Conservation (phyloP, 176 grass and related monocot species). For the Luzula sylvatica region DNA sequence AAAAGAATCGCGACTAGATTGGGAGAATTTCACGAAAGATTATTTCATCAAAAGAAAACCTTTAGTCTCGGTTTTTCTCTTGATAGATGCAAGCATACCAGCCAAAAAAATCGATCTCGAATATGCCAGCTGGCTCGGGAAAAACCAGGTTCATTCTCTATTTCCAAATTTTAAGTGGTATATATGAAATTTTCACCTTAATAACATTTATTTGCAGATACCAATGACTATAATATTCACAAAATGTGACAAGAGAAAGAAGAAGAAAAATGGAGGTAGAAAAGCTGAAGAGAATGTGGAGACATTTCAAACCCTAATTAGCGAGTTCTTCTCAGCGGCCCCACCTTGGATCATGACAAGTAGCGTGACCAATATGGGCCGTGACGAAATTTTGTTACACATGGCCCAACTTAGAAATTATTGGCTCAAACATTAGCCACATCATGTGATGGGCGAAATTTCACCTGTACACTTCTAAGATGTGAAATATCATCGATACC, state of each 20-base stretch:
- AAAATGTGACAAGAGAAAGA: constrained; percentile 95
- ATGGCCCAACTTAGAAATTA: constrained; percentile 96
- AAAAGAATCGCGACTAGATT: constrained; percentile 62
- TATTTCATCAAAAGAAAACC: constrained; percentile 64
- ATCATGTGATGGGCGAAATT: not conserved
- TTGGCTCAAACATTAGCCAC: constrained; percentile 71
- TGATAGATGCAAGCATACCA: constrained; percentile 97
- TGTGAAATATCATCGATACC: too few species aligned
- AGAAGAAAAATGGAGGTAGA: constrained; percentile 87
- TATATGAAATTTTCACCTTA: constrained; percentile 5
- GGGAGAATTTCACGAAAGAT: constrained; percentile 86
- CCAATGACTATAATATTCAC: constrained; percentile 96
- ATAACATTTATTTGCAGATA: constrained; percentile 45
- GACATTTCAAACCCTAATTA: constrained; percentile 58
- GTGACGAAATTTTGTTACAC: constrained; percentile 94
- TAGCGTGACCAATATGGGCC: constrained; percentile 73
- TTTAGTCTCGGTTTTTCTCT: constrained; percentile 83
- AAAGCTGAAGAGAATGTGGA: constrained; percentile 86
- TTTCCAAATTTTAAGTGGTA: too few species aligned
- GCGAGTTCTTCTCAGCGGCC: constrained; percentile 63
- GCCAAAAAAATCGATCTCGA: constrained; percentile 98
- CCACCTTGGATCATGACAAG: constrained; percentile 99
- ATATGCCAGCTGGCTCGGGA: constrained; percentile 95
- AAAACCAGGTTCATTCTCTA: constrained; percentile 49
- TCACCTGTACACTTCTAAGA: too few species aligned